A percentile compares a stretch with the other conserved stretches of the same genome.
These are phyloP conservation scores for Ettlia oleoabundans DNA, from an alignment of 139 green algal genomes.

Conservation along the genomic window DNA sequence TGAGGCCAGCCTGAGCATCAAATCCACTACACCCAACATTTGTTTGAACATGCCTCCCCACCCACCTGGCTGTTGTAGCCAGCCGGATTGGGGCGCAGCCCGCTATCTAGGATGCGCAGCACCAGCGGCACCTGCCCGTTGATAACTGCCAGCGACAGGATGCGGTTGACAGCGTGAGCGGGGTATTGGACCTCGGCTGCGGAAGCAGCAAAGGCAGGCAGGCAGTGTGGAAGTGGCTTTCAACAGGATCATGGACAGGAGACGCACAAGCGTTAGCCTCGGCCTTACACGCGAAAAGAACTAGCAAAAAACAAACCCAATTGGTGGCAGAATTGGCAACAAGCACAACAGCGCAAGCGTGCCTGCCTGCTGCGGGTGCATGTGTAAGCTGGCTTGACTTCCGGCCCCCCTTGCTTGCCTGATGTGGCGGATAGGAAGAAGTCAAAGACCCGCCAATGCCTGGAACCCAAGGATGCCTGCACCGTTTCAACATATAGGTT, in stretches of 20 bases:
- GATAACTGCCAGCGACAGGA: slow-evolving; percentile 12
- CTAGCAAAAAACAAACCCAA: no score
- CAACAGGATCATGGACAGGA: no score
- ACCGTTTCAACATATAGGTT: no score
- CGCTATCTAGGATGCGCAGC: slow-evolving; percentile 5
- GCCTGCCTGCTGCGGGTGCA: no score
- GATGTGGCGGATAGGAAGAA: slow-evolving; percentile 18
- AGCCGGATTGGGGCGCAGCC: neutral
- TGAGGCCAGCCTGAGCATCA: neutral
- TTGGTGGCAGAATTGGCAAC: no score
- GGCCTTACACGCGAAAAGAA: no score
- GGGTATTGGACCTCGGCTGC: neutral
- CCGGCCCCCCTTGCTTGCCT: no score
- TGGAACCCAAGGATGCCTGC: slow-evolving; percentile 4
- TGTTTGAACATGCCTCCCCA: neutral
- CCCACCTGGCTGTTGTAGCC: slow-evolving; percentile 27
- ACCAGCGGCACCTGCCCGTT: neutral
- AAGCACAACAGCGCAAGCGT: no score
- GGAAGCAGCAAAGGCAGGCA: no score
- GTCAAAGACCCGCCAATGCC: slow-evolving; percentile 19
- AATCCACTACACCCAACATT: neutral
- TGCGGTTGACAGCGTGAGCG: neutral
- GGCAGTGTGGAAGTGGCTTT: no score
- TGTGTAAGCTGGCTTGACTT: no score
- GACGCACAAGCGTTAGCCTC: no score